phyloP scores from a whole-genome alignment of 1,139 yeast genomes.

The Debaryomyces udenii region DNA sequence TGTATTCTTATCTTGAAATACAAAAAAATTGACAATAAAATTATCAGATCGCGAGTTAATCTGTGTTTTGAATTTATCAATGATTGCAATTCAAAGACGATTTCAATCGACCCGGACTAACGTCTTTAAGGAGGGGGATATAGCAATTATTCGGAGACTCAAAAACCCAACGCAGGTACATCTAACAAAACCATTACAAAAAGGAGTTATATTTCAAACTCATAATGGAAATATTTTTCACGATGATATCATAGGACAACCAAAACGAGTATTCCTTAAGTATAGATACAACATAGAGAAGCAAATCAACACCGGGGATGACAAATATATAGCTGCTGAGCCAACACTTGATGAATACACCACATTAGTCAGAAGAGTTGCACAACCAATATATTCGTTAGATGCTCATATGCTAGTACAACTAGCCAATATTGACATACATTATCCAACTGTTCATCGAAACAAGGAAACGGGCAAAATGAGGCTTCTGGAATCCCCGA shows the following conservation, averaged over 20 bases:
- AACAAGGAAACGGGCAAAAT: not conserved
- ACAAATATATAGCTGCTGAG: slow-evolving; percentile 1
- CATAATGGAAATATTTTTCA: slow-evolving; percentile 3
- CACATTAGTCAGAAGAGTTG: slow-evolving; percentile 1
- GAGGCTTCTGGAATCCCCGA: slow-evolving; percentile 3
- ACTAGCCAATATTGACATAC: slow-evolving; percentile 4
- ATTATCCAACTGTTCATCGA: not conserved
- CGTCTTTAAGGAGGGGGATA: slow-evolving; percentile 1
- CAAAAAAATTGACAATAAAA: too few relatives aligned
- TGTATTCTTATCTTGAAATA: slow-evolving; percentile 12
- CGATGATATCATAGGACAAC: slow-evolving; percentile 8
- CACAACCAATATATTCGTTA: slow-evolving; percentile 6
- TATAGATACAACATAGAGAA: slow-evolving; percentile 1
- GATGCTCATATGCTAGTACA: slow-evolving; percentile 6
- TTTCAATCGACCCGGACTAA: not conserved
- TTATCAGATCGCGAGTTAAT: too few relatives aligned
- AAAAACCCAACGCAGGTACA: slow-evolving; percentile 11
- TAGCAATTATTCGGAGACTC: slow-evolving; percentile 9
- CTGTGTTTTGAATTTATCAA: slow-evolving; percentile 1
- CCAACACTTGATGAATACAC: slow-evolving; percentile 7
- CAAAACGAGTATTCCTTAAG: slow-evolving; percentile 5
- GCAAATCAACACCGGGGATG: slow-evolving; percentile 4
- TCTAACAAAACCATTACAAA: slow-evolving; percentile 5
- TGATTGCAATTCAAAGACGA: slow-evolving; percentile 4
- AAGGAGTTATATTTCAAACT: slow-evolving; percentile 1